These are phyloP conservation scores for Bruguiera gymnorhiza DNA, from an alignment of 345 rosid genomes.

Conservation along the genomic window DNA sequence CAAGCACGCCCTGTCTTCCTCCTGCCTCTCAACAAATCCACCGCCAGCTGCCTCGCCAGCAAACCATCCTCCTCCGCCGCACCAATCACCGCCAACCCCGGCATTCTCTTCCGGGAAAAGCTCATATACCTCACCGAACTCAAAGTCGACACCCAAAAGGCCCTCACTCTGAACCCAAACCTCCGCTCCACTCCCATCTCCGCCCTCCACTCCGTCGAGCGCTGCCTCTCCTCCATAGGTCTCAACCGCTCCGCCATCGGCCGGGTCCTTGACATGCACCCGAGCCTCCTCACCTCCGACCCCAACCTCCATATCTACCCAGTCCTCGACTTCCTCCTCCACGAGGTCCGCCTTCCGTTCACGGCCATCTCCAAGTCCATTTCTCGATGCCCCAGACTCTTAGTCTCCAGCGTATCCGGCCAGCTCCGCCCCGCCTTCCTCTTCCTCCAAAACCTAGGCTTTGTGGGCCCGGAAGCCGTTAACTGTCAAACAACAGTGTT, in stretches of 20 bases:
- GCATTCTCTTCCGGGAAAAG: slow-evolving; percentile 68
- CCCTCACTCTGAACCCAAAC: slow-evolving; percentile 61
- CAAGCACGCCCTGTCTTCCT: neutral
- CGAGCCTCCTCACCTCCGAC: slow-evolving; percentile 62
- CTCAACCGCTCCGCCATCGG: slow-evolving; percentile 59
- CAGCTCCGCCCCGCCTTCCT: slow-evolving; percentile 59
- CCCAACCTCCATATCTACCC: slow-evolving; percentile 40
- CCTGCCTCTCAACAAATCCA: neutral
- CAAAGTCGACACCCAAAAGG: slow-evolving; percentile 61
- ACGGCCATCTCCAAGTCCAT: slow-evolving; percentile 51
- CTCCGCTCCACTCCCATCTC: slow-evolving; percentile 78
- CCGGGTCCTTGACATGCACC: slow-evolving; percentile 79
- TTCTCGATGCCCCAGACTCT: slow-evolving; percentile 63
- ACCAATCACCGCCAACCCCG: slow-evolving; percentile 37
- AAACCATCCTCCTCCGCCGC: neutral
- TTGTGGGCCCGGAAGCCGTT: slow-evolving; percentile 40
- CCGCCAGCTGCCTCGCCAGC: neutral
- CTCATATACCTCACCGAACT: slow-evolving; percentile 63
- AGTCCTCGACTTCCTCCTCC: slow-evolving; percentile 49
- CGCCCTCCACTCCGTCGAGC: slow-evolving; percentile 56
- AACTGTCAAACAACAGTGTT: slow-evolving; percentile 51
- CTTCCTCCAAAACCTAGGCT: slow-evolving; percentile 57
- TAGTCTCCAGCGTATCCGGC: slow-evolving; percentile 42
- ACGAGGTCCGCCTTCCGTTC: slow-evolving; percentile 51
- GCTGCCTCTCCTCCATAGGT: slow-evolving; percentile 58